These are phyloP conservation scores for Populus ilicifolia DNA, from an alignment of 345 rosid genomes.

Conservation along the genomic window DNA sequence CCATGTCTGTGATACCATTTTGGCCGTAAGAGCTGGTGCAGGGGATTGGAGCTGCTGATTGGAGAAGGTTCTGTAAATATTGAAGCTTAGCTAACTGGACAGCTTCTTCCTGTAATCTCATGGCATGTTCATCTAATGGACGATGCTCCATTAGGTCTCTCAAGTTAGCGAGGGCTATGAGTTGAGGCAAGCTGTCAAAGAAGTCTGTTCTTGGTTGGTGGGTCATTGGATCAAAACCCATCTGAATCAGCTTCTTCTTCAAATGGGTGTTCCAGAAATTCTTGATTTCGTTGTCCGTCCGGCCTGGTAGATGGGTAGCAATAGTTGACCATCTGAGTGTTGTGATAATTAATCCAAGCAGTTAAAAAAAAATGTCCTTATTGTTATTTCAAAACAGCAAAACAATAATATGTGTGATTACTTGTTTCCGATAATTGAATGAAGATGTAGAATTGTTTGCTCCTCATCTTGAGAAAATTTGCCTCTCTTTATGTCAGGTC, in stretches of 20 bases:
- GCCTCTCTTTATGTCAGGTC: slow-evolving; percentile 81
- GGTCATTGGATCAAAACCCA: slow-evolving; percentile 86
- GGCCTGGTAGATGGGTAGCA: slow-evolving; percentile 55
- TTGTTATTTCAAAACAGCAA: background rate
- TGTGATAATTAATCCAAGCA: background rate
- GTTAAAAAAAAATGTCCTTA: background rate
- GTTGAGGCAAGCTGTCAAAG: slow-evolving; percentile 52
- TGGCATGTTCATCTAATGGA: slow-evolving; percentile 43
- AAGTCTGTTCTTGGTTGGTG: slow-evolving; percentile 68
- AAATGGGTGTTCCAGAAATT: slow-evolving; percentile 74
- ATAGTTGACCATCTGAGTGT: slow-evolving; percentile 61
- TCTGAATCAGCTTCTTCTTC: slow-evolving; percentile 65
- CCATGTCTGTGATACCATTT: slow-evolving; percentile 37
- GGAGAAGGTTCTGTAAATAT: slow-evolving; percentile 40
- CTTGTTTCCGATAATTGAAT: slow-evolving; percentile 79
- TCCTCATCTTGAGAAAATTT: slow-evolving; percentile 76
- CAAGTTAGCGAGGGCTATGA: slow-evolving; percentile 53
- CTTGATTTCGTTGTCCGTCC: slow-evolving; percentile 68
- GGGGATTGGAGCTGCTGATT: slow-evolving; percentile 29
- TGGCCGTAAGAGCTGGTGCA: slow-evolving; percentile 11
- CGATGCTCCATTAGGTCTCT: slow-evolving; percentile 38
- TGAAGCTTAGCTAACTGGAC: slow-evolving; percentile 47
- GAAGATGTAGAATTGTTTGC: slow-evolving; percentile 70
- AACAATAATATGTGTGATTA: slow-evolving; percentile 10
- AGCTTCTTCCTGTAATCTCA: slow-evolving; percentile 54